A percentile compares a stretch with the other conserved stretches of the same genome.
phyloP scores from a whole-genome alignment of 75 land plant species.

The Picea glauca region DNA sequence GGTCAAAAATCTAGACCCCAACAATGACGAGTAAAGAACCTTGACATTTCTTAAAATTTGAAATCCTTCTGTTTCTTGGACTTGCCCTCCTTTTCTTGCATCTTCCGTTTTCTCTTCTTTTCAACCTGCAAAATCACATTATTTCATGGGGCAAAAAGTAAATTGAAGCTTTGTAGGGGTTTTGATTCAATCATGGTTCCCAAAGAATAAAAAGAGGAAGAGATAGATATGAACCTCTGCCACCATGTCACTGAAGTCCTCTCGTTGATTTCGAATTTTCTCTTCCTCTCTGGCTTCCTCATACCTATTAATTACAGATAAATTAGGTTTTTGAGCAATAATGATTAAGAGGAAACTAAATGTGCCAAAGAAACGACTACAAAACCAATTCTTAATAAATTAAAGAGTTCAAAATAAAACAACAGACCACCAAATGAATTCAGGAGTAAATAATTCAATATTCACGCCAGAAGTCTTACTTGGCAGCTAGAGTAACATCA shows the following conservation, averaged over 20 bases:
- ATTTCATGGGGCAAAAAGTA: too few species aligned
- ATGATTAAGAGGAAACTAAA: neutral
- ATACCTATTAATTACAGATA: conserved; percentile 42
- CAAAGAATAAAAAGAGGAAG: too few species aligned
- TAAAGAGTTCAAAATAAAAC: too few species aligned
- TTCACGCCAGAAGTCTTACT: too few species aligned
- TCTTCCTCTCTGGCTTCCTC: conserved; percentile 98
- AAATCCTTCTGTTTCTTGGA: conserved; percentile 89
- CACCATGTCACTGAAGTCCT: conserved; percentile 99
- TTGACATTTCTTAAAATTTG: conserved; percentile 54
- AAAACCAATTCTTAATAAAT: neutral
- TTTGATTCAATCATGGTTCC: too few species aligned
- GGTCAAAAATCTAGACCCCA: too few species aligned
- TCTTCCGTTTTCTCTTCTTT: conserved; percentile 89
- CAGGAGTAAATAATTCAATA: too few species aligned
- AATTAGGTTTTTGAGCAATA: neutral
- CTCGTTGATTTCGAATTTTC: conserved; percentile 68
- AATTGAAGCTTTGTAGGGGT: too few species aligned
- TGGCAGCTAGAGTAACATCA: too few species aligned
- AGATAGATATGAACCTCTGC: conserved; percentile 67
- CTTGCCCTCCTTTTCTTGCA: conserved; percentile 88
- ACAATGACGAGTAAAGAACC: too few species aligned
- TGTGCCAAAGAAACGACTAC: neutral
- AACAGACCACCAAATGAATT: too few species aligned
- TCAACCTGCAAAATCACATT: conserved; percentile 51